Evolutionary conservation across 352 stramenopile species (phyloP).

Genomic region (Thalassiosira hispida): DNA sequence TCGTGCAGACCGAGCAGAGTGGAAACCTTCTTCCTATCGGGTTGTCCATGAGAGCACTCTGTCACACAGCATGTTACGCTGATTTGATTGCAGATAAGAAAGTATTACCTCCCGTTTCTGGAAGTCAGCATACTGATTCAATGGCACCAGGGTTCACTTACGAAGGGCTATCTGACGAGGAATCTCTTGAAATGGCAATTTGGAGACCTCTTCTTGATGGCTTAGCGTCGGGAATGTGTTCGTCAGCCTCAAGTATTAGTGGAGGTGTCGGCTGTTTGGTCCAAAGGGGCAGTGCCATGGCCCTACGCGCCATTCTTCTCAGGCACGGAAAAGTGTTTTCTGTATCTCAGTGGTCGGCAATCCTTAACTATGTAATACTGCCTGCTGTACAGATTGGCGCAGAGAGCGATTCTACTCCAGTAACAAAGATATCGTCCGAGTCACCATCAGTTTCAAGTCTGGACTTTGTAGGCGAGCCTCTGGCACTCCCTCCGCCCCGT

Average conservation of each 20-base stretch:
- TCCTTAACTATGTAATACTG: constrained; percentile 77
- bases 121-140: constrained; percentile 65
- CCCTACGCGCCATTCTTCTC: constrained; percentile 82
- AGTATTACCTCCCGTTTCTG: constrained; percentile 76
- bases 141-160: constrained; percentile 72
- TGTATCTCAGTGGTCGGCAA: constrained; percentile 65
- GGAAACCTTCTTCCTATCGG: constrained; percentile 69
- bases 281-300: constrained; percentile 81
- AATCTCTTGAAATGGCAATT: constrained; percentile 81
- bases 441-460: constrained; percentile 81
- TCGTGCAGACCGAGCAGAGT: constrained; percentile 72
- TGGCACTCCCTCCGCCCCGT: constrained; percentile 61
- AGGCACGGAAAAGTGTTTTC: constrained; percentile 80
- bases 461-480: constrained; percentile 79
- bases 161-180: constrained; percentile 68
- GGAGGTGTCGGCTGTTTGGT: constrained; percentile 81
- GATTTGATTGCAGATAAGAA: constrained; percentile 81
- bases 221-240: constrained; percentile 74
- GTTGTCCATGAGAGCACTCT: constrained; percentile 84
- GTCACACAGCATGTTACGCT: constrained; percentile 84
- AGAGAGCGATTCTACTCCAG: constrained; percentile 72
- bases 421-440: constrained; percentile 79
- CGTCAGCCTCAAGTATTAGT: constrained; percentile 59
- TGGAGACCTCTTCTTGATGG: constrained; percentile 84
- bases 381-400: constrained; percentile 77